Conservation (phyloP, 768 basidiomycete species). For the Xerocomellus dryophilus region DNA sequence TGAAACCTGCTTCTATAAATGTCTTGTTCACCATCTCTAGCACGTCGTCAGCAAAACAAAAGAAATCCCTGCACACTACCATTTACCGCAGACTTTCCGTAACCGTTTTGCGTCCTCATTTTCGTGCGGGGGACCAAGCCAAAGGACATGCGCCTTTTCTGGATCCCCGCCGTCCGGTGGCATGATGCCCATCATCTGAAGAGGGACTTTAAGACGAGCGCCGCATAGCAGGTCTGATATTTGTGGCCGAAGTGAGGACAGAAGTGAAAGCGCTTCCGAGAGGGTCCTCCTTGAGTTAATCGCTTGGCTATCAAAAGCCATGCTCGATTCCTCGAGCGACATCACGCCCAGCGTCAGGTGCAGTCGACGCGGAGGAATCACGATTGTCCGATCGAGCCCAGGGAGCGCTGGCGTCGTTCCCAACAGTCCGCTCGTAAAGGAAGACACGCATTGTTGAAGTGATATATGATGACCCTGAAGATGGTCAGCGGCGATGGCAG, state of each 20-base stretch:
- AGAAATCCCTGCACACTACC: neutral
- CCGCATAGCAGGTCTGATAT: slow-evolving; percentile 42
- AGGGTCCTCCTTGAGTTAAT: slow-evolving; percentile 30
- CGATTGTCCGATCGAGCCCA: slow-evolving; percentile 60
- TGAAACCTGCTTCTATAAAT: slow-evolving; percentile 43
- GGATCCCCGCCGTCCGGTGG: slow-evolving; percentile 35
- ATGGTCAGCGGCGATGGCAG: slow-evolving; percentile 15
- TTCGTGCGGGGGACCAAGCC: slow-evolving; percentile 45
- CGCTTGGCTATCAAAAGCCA: neutral
- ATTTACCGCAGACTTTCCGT: slow-evolving; percentile 36
- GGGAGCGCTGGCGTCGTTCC: slow-evolving; percentile 27
- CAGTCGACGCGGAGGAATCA: slow-evolving; percentile 54
- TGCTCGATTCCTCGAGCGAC: slow-evolving; percentile 38
- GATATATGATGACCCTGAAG: slow-evolving; percentile 40
- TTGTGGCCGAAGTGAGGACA: slow-evolving; percentile 35
- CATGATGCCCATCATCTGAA: slow-evolving; percentile 53
- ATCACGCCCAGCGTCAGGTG: slow-evolving; percentile 78
- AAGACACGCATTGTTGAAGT: slow-evolving; percentile 36
- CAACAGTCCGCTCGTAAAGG: slow-evolving; percentile 35
- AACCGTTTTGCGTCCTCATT: slow-evolving; percentile 31
- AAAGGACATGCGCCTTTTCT: slow-evolving; percentile 53
- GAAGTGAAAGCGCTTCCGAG: slow-evolving; percentile 41
- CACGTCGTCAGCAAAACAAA: slow-evolving; percentile 3
- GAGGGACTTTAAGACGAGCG: slow-evolving; percentile 34
- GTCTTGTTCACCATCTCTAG: slow-evolving; percentile 41